A percentile compares a stretch with the other conserved stretches of the same genome.
These are phyloP conservation scores for Coemansia sp. DNA, from an alignment of 371 early-diverging fungal genomes.

Conservation along the genomic window DNA sequence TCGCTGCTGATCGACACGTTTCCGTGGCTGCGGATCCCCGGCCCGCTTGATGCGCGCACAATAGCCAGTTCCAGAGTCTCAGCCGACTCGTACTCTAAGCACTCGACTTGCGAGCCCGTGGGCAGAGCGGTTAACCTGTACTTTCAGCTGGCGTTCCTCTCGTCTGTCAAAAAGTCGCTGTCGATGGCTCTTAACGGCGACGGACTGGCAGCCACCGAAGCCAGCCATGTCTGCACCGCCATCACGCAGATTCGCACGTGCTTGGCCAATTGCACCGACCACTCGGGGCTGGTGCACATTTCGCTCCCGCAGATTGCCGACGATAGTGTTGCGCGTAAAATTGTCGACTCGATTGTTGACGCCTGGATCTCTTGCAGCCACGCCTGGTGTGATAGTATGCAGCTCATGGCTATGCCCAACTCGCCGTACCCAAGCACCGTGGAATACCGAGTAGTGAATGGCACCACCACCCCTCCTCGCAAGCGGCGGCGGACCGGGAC, in stretches of 20 bases:
- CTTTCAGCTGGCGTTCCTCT: constrained; percentile 29
- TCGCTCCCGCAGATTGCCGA: constrained; percentile 7
- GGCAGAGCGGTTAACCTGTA: constrained; percentile 39
- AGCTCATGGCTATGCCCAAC: constrained; percentile 9
- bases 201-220: constrained; percentile 7
- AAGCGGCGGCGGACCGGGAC: constrained; percentile 18
- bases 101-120: constrained; percentile 20
- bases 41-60: constrained; percentile 30
- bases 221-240: constrained; percentile 14
- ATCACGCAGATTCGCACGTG: constrained; percentile 33
- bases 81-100: neutral
- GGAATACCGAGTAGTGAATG: constrained; percentile 3
- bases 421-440: constrained; percentile 22
- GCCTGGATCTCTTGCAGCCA: constrained; percentile 20
- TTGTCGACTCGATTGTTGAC: constrained; percentile 4
- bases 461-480: constrained; percentile 14
- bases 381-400: constrained; percentile 32
- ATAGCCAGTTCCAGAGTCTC: constrained; percentile 4
- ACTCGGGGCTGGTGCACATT: constrained; percentile 32
- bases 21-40: constrained; percentile 40
- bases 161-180: constrained; percentile 26
- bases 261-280: constrained; percentile 13
- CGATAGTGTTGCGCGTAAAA: constrained; percentile 3
- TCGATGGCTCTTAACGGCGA: constrained; percentile 25
- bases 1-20: constrained; percentile 44